Conservation (phyloP, 2,329 filamentous ascomycete genomes). For the Neoarthrinium moseri region DNA sequence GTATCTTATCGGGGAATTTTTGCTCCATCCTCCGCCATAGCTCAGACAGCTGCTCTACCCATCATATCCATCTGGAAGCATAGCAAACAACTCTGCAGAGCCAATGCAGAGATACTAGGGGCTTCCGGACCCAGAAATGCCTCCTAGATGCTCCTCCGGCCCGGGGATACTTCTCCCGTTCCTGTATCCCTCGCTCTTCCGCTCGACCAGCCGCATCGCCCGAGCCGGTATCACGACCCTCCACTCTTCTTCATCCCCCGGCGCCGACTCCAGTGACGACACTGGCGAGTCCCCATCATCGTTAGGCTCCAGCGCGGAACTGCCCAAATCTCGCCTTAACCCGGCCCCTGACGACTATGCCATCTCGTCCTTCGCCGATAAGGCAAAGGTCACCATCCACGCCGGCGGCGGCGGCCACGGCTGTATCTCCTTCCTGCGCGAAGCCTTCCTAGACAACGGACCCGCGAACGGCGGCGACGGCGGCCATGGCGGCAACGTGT, state of each 20-base stretch:
- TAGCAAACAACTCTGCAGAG: background rate
- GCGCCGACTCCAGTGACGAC: slow-evolving; percentile 13
- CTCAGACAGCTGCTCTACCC: background rate
- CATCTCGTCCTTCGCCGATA: slow-evolving; percentile 80
- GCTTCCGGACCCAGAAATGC: slow-evolving; percentile 31
- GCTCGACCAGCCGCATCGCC: slow-evolving; percentile 22
- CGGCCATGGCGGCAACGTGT: slow-evolving; percentile 86
- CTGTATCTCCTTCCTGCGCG: slow-evolving; percentile 90
- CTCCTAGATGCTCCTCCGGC: slow-evolving; percentile 36
- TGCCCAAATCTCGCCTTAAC: slow-evolving; percentile 64
- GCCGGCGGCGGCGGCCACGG: slow-evolving; percentile 85
- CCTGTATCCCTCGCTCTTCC: slow-evolving; percentile 48
- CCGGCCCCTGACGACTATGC: slow-evolving; percentile 83
- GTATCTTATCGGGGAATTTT: slow-evolving; percentile 10
- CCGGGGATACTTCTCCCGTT: slow-evolving; percentile 43
- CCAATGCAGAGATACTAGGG: background rate
- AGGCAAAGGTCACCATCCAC: slow-evolving; percentile 73
- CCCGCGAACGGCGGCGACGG: slow-evolving; percentile 95
- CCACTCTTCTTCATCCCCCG: slow-evolving; percentile 16
- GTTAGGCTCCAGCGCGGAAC: slow-evolving; percentile 31
- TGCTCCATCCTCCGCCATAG: background rate
- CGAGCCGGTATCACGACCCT: slow-evolving; percentile 23
- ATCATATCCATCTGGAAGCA: no score
- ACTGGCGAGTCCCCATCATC: slow-evolving; percentile 20
- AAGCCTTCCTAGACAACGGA: slow-evolving; percentile 85